phyloP scores from a whole-genome alignment of 2,329 filamentous ascomycete species.

The Alternaria arborescens region DNA sequence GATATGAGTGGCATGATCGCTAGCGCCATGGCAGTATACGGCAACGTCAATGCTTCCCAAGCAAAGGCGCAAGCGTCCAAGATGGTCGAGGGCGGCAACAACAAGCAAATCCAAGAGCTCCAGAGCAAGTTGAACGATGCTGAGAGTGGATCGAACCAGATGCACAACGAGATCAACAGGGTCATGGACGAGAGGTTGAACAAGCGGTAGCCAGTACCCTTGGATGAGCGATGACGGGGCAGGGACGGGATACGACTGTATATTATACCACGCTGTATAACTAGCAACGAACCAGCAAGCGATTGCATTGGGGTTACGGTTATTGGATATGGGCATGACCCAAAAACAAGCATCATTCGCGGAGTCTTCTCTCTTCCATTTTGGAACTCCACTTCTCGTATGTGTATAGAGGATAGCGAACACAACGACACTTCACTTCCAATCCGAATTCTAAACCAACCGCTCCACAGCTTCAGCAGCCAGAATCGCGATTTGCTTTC shows the following conservation, averaged over 20 bases:
- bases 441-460: constrained; percentile 7
- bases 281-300: constrained; percentile 33
- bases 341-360: constrained; percentile 23
- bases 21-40: constrained; percentile 92
- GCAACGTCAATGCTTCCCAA: constrained; percentile 87
- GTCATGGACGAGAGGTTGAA: constrained; percentile 48
- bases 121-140: constrained; percentile 37
- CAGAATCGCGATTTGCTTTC: constrained; percentile 62
- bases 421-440: neutral
- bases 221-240: neutral
- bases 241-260: constrained; percentile 33
- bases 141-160: constrained; percentile 31
- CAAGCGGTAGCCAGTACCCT: constrained; percentile 30
- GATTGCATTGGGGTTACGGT: constrained; percentile 29
- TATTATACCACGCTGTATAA: constrained; percentile 45
- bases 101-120: constrained; percentile 44
- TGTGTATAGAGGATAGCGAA: constrained; percentile 19
- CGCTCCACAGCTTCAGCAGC: constrained; percentile 40
- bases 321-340: constrained; percentile 21
- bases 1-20: constrained; percentile 98
- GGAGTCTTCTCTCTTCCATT: constrained; percentile 26
- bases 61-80: constrained; percentile 70
- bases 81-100: constrained; percentile 27
- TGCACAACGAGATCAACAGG: constrained; percentile 45
- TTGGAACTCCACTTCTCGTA: constrained; percentile 23